A percentile compares a stretch with the other conserved stretches of the same genome.
phyloP scores from a whole-genome alignment of 2,329 filamentous ascomycete genomes.

The Colletotrichum sp. region DNA sequence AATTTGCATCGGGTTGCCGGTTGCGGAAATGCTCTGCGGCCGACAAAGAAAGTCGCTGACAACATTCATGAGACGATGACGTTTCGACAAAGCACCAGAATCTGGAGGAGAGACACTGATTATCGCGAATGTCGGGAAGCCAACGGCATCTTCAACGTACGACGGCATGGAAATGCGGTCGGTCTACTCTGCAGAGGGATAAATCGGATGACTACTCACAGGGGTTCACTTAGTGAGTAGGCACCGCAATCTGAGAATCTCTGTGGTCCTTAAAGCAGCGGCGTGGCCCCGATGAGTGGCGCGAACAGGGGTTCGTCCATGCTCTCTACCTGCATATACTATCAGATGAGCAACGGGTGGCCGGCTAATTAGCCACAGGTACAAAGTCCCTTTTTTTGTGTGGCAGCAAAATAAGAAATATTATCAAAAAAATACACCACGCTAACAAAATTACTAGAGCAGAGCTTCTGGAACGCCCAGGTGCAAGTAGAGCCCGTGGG shows the following conservation, averaged over 20 bases:
- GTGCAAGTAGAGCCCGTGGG: not conserved
- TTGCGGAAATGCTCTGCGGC: not conserved
- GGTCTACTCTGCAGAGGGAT: not conserved
- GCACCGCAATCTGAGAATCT: not conserved
- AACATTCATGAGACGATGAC: not conserved
- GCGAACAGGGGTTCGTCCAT: not conserved
- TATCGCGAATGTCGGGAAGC: not conserved
- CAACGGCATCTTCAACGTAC: not conserved
- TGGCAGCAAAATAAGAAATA: not conserved
- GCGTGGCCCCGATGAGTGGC: not conserved
- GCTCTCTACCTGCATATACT: not conserved
- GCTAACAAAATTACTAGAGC: not conserved
- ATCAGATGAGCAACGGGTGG: not conserved
- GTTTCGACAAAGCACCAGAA: not conserved
- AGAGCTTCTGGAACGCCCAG: not conserved
- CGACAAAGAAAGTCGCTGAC: not conserved
- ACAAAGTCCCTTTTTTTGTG: not conserved
- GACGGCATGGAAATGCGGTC: not conserved
- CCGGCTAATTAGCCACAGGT: not conserved
- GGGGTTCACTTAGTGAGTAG: not conserved
- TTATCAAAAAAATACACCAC: not conserved
- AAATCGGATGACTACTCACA: not conserved
- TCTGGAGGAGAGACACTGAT: not conserved
- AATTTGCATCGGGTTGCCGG: not conserved
- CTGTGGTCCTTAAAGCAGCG: slow-evolving; percentile 1